Evolutionary conservation across 2,329 filamentous ascomycete genomes (phyloP).

Genomic region (Tolypocladium tropicale): DNA sequence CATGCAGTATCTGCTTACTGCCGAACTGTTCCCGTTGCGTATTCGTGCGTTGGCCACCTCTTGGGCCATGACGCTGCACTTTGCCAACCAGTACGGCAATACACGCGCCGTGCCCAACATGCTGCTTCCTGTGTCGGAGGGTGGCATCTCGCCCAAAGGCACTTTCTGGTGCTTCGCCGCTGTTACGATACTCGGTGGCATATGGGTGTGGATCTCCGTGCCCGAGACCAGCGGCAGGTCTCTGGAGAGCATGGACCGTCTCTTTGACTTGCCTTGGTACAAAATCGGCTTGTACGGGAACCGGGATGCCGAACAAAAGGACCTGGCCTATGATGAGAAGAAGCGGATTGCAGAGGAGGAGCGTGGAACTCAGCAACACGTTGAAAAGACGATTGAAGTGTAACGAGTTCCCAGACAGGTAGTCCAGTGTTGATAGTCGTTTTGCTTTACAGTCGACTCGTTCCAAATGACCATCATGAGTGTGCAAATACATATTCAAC

Average conservation of each 20-base stretch:
- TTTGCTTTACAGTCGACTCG: background rate
- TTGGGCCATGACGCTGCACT: slow-evolving; percentile 68
- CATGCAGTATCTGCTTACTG: slow-evolving; percentile 70
- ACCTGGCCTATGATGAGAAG: slow-evolving; percentile 34
- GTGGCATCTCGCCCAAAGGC: slow-evolving; percentile 47
- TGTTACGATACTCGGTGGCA: slow-evolving; percentile 55
- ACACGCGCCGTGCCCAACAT: slow-evolving; percentile 65
- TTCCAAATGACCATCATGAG: background rate
- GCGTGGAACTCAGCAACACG: slow-evolving; percentile 19
- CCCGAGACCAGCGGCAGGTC: slow-evolving; percentile 61
- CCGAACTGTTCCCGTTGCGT: slow-evolving; percentile 66
- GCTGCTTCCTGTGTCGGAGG: slow-evolving; percentile 41
- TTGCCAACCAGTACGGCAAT: slow-evolving; percentile 71
- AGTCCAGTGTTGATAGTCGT: no score
- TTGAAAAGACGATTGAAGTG: slow-evolving; percentile 19
- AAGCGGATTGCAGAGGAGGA: slow-evolving; percentile 23
- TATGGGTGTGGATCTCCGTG: slow-evolving; percentile 63
- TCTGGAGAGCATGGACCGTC: slow-evolving; percentile 59
- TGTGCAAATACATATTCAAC: background rate
- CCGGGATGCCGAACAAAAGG: slow-evolving; percentile 36
- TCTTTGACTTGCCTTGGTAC: slow-evolving; percentile 67
- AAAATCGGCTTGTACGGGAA: slow-evolving; percentile 54
- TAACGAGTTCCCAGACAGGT: background rate
- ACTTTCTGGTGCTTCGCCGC: slow-evolving; percentile 70
- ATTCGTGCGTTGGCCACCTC: slow-evolving; percentile 62